Evolutionary conservation across 164 flowering plant genomes (phyloP), one percentile per base, ranked within the genome.

Genomic region (Amborella trichopoda): DNA sequence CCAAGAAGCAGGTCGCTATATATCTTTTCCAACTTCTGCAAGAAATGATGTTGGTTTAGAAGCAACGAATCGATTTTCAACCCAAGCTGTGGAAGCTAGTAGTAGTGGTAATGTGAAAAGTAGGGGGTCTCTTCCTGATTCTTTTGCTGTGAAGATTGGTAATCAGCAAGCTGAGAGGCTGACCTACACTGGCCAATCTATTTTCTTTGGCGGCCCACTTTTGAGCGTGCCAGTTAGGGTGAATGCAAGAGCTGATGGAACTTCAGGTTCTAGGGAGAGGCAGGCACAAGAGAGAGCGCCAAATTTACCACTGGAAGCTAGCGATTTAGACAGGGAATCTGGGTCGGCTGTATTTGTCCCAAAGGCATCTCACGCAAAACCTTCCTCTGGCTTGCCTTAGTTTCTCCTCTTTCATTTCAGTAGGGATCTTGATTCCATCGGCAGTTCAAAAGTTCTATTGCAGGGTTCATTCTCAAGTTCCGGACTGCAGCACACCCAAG

Each of bases 141-240:
- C 41, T 38, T 16, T n/a, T 38, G 16, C 41, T 38, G 16, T 6
- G 11, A 22, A 19, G 3, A 38, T 38, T 22, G 16, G 16, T 3
- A 38, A n/a, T n/a, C 41, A 2, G 16, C 14, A 10, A 16, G 21
- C 11, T 10, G 9, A 16, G 41, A 38, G 83, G 68, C 78, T 89
- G 18, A 38, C 67, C 13, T 80, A 78, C 67, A 68, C 83, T 1
- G 94, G 85, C 28, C 94, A 81, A 33, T 83, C 95, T n/a, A 86
- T 90, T 50, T 86, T 86, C 67, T 90, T 76, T 44, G 89, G 89
- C 5, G 94, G 94, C 13, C 96, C 98, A 37, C 72, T 83, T 2
- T 66, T 78, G 44, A 78, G 61, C 44, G 83, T n/a, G n/a, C n/a
- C n/a, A n/a, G n/a, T n/a, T n/a, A n/a, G n/a, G n/a, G n/a, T n/a